Conservation (phyloP, 768 basidiomycete genomes). For the Rubroboletus pulcherrimus region DNA sequence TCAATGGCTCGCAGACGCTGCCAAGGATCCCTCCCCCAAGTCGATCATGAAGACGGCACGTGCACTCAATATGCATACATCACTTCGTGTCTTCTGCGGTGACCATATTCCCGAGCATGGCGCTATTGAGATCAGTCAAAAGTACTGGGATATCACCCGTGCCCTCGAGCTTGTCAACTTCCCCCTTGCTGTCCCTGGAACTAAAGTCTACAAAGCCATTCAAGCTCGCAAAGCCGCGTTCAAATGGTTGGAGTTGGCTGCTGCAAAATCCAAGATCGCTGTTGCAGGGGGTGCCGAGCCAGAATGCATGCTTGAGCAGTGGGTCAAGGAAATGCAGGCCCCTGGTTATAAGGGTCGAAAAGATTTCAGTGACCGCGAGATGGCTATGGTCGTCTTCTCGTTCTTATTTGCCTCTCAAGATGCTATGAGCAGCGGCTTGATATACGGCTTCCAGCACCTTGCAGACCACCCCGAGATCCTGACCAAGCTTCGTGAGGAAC, state of each 20-base stretch:
- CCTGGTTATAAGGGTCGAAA: slow-evolving; percentile 67
- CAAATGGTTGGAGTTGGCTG: slow-evolving; percentile 75
- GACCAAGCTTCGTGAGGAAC: slow-evolving; percentile 88
- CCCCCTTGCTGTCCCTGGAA: slow-evolving; percentile 91
- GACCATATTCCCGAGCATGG: slow-evolving; percentile 80
- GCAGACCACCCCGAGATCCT: slow-evolving; percentile 89
- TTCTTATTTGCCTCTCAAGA: slow-evolving; percentile 98
- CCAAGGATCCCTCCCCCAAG: slow-evolving; percentile 43
- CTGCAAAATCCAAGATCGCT: slow-evolving; percentile 70
- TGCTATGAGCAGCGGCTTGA: slow-evolving; percentile 96
- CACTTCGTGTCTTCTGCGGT: slow-evolving; percentile 94
- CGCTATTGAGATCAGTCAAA: slow-evolving; percentile 77
- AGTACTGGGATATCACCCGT: slow-evolving; percentile 94
- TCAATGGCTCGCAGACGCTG: slow-evolving; percentile 63
- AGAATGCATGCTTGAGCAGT: slow-evolving; percentile 89
- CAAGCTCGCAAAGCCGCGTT: slow-evolving; percentile 86
- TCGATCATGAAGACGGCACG: slow-evolving; percentile 90
- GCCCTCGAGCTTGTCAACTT: slow-evolving; percentile 99
- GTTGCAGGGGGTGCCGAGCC: slow-evolving; percentile 81
- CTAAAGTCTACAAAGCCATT: slow-evolving; percentile 92
- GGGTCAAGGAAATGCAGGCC: slow-evolving; percentile 73
- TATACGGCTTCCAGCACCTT: slow-evolving; percentile 95
- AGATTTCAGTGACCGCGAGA: slow-evolving; percentile 91
- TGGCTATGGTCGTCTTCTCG: slow-evolving; percentile 94
- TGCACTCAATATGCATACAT: slow-evolving; percentile 95